phyloP scores from a whole-genome alignment of 352 stramenopile species.

The Globisporangium lucens region DNA sequence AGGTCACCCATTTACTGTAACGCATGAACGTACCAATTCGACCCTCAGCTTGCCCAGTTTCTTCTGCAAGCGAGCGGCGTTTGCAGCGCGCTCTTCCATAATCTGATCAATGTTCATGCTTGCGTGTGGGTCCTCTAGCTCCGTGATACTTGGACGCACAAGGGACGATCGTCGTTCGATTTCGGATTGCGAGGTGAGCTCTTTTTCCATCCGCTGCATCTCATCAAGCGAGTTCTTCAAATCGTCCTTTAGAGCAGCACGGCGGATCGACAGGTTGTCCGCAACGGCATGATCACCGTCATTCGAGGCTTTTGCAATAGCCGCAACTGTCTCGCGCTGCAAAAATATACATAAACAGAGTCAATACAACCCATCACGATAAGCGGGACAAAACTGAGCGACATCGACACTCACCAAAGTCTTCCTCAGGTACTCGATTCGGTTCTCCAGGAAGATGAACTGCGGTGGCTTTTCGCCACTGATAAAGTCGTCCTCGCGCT shows the following conservation, averaged over 20 bases:
- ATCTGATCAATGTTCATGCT: conserved; percentile 46
- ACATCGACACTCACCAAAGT: conserved; percentile 45
- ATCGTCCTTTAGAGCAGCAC: conserved; percentile 64
- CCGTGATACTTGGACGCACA: conserved; percentile 24
- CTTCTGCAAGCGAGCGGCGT: conserved; percentile 38
- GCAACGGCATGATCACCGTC: conserved; percentile 53
- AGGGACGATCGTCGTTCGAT: conserved; percentile 25
- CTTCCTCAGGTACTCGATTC: conserved; percentile 60
- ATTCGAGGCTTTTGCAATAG: conserved; percentile 50
- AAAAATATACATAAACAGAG: background rate
- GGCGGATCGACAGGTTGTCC: conserved; percentile 62
- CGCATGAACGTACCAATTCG: conserved; percentile 24
- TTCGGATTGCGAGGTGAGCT: conserved; percentile 34
- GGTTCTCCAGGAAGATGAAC: conserved; percentile 77
- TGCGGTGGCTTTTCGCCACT: conserved; percentile 74
- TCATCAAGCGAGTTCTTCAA: conserved; percentile 64
- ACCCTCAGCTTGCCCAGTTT: conserved; percentile 44
- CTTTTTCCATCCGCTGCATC: conserved; percentile 65
- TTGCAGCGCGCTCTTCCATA: conserved; percentile 37
- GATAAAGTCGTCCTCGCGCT: conserved; percentile 76
- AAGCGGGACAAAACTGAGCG: background rate
- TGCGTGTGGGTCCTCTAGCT: conserved; percentile 7
- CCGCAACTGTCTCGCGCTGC: conserved; percentile 56
- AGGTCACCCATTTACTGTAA: background rate
- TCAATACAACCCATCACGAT: background rate